Base-by-base conservation (phyloP, 192 early-diverging fungal species). In the Entomortierella beljakovae region DNA sequence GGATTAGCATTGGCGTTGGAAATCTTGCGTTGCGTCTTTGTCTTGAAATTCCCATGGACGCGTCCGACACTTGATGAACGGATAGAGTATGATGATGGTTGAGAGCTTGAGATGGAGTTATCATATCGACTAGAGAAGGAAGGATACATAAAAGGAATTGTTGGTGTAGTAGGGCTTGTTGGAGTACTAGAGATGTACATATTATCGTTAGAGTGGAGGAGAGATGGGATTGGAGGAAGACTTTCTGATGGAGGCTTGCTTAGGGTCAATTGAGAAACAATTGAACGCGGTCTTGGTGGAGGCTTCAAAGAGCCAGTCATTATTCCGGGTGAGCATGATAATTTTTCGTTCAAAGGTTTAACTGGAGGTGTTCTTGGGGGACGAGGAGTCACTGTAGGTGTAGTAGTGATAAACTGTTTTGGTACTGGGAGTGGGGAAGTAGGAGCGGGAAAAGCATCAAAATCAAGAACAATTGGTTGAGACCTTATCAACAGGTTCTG, bases 251-350 rank as follows among this genome's bases (percentile, higher is more conserved):
- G 75, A 18, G 75, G 75, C 8, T 52, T 70, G 57, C 75, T 65
- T 11, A 79, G 55, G 7, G 54, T 46, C 52, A 77, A 26, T 5
- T 77, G 73, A n/a, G 65, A 69, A 15, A 69, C 66, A n/a, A 75
- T 57, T 13, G 73, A 77, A 2, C 72, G 72, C 18, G 72, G 73
- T 35, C 73, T 69, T 68, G 73, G 73, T 26, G 73, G 73, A 0
- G 73, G 73, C 25, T 66, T 58, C 26, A 77, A 42, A 20, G 70
- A 72, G 6, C 6, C 28, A n/a, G 70, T 22, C 10, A 55, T 29
- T 2, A 22, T 2, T 7, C 40, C 51, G 2, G 48, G 23, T 38
- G 57, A 43, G n/a, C 31, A 60, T 5, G 57, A 35, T 40, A 40
- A 26, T 31, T 74, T 74, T 23, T 74, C 71, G 1, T 20, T 28